These are phyloP conservation scores for Onygena corvina DNA, from an alignment of 2,329 filamentous ascomycete genomes.

Conservation along the genomic window DNA sequence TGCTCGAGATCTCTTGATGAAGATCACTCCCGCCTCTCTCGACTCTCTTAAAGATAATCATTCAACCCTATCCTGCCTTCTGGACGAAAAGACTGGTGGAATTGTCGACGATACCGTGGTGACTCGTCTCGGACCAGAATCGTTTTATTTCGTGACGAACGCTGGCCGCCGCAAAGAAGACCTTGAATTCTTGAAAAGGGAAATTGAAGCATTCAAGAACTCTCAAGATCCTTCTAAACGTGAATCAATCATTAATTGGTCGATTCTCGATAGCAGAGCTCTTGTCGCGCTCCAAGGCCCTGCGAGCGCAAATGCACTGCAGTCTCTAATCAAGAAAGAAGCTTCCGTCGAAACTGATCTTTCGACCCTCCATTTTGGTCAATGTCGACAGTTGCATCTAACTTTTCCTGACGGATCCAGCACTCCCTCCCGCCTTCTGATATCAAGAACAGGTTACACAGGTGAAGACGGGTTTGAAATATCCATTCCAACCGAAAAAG, in stretches of 20 bases:
- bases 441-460: conserved; percentile 87
- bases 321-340: conserved; percentile 44
- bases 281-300: conserved; percentile 87
- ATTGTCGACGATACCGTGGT: conserved; percentile 94
- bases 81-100: conserved; percentile 69
- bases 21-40: conserved; percentile 66
- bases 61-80: conserved; percentile 71
- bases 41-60: conserved; percentile 51
- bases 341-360: conserved; percentile 42
- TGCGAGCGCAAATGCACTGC: conserved; percentile 56
- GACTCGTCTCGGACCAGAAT: conserved; percentile 59
- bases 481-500: conserved; percentile 59
- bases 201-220: conserved; percentile 51
- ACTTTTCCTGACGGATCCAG: conserved; percentile 45
- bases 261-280: conserved; percentile 58
- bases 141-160: conserved; percentile 92
- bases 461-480: conserved; percentile 98
- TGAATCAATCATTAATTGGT: conserved; percentile 51
- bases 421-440: conserved; percentile 47
- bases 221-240: conserved; percentile 37
- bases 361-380: conserved; percentile 67
- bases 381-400: conserved; percentile 54
- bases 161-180: conserved; percentile 87
- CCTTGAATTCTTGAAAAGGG: conserved; percentile 57
- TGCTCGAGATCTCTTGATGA: conserved; percentile 69